Evolutionary conservation across 345 rosid genomes (phyloP), one percentile per base, ranked within the genome.

Genomic region (Gossypium rotundifolium): DNA sequence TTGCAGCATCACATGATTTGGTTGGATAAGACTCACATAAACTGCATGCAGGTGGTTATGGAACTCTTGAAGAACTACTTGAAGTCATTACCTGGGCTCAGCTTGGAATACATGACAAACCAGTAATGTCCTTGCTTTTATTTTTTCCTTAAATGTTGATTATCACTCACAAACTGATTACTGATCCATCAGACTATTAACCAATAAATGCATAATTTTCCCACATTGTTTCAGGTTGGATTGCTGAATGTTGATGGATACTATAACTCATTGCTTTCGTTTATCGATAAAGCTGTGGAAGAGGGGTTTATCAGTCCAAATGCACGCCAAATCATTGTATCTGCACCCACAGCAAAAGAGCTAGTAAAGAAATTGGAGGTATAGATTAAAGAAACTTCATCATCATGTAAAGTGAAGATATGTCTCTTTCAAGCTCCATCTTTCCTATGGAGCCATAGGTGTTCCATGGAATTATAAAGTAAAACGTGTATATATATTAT

Each of bases 51-150:
- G 98, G 99, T 81, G 98, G 99, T 66, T 95, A 95, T 85, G 99
- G 98, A 40, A 95, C 99, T 51, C 89, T 95, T 72, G 99, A 95
- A 83, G 99, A 95, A 78, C 85, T 95, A 78, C 97, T 95, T 73
- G 99, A 95, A 78, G 99, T 93, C 55, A 95, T 95, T 69, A 88
- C 99, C 65, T 95, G 99, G 99, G 99, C 99, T 70, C 98, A 95
- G 79, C 97, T 95, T 23, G 99, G 99, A 64, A 95, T 95, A 78
- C 99, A 95, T 78, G 97, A 95, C 20, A 95, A 95, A 79, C 98
- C 98, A 72, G 99, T 95, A 83, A 60, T 38, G 61, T 25, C 25
- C 40, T 63, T 5, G n/a, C n/a, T 49, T 42, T 3, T 52, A 33
- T 64, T 38, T 18, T 5, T 45, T 57, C 18, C 18, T 13, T 4